Evolutionary conservation across 2,329 filamentous ascomycete species (phyloP).

Genomic region (Gaeumannomyces tritici): DNA sequence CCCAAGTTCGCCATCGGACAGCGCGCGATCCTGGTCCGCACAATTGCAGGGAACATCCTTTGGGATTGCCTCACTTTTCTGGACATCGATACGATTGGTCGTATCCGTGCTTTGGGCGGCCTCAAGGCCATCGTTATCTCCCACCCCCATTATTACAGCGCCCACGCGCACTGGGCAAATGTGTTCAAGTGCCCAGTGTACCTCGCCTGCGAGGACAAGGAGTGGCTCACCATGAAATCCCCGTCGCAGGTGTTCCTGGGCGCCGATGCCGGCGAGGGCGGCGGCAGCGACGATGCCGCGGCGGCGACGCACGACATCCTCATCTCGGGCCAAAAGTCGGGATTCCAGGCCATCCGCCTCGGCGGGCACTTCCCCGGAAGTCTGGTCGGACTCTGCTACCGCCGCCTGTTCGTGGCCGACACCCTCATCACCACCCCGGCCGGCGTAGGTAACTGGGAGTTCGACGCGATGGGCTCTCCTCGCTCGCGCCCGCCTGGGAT

Average conservation of each 20-base stretch:
- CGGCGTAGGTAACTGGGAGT: slow-evolving; percentile 37
- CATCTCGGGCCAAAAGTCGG: slow-evolving; percentile 19
- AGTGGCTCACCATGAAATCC: slow-evolving; percentile 49
- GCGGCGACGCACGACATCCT: slow-evolving; percentile 12
- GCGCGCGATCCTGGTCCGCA: slow-evolving; percentile 59
- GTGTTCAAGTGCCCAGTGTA: slow-evolving; percentile 64
- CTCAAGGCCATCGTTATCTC: slow-evolving; percentile 64
- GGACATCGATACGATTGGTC: slow-evolving; percentile 50
- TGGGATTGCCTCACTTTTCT: slow-evolving; percentile 72
- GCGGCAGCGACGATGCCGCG: slow-evolving; percentile 26
- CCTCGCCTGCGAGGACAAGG: slow-evolving; percentile 51
- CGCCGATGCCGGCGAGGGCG: neutral
- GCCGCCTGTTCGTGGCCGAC: slow-evolving; percentile 64
- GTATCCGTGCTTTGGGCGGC: slow-evolving; percentile 52
- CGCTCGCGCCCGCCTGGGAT: slow-evolving; percentile 29
- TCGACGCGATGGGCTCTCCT: slow-evolving; percentile 26
- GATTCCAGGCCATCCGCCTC: slow-evolving; percentile 55
- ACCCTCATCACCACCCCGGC: slow-evolving; percentile 63
- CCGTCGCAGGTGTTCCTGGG: slow-evolving; percentile 36
- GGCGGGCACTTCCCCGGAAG: slow-evolving; percentile 77
- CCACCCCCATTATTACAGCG: slow-evolving; percentile 77
- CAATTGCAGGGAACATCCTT: slow-evolving; percentile 58
- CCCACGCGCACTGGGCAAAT: slow-evolving; percentile 60
- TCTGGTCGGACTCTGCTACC: slow-evolving; percentile 52
- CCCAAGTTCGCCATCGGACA: slow-evolving; percentile 67